These are phyloP conservation scores for Penicillium griseofulvum DNA, from an alignment of 2,329 filamentous ascomycete species.

Conservation along the genomic window DNA sequence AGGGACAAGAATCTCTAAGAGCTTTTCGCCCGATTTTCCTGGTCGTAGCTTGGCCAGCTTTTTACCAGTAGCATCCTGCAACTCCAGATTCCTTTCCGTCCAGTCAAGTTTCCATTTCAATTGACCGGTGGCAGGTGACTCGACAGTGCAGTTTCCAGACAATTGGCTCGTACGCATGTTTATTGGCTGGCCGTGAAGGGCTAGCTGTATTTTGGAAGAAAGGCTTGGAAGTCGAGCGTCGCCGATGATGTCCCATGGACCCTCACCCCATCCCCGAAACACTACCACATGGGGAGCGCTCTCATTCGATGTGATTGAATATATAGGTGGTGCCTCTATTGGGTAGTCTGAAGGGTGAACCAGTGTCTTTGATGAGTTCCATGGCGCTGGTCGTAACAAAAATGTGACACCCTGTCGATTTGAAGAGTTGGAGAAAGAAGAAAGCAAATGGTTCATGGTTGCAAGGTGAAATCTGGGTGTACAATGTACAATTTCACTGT, in stretches of 20 bases:
- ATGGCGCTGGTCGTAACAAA: neutral
- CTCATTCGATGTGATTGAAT: neutral
- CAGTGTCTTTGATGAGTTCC: neutral
- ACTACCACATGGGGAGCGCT: neutral
- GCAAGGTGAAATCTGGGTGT: no score
- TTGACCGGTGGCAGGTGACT: neutral
- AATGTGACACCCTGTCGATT: neutral
- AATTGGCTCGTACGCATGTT: neutral
- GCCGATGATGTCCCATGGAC: neutral
- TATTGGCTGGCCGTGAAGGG: neutral
- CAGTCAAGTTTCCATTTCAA: neutral
- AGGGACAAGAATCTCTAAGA: neutral
- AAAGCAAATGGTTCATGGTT: neutral
- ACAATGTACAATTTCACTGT: no score
- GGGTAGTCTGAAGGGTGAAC: constrained; percentile 1
- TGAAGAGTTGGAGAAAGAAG: neutral
- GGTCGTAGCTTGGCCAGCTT: neutral
- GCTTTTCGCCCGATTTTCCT: neutral
- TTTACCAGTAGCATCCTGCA: neutral
- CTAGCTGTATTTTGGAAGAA: neutral
- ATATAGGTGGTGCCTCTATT: neutral
- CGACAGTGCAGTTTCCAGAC: neutral
- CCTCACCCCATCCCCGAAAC: neutral
- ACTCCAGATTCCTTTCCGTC: neutral
- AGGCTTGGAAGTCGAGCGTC: neutral